Base-by-base conservation (phyloP, 495 filamentous ascomycete species). In the Evernia prunastri region DNA sequence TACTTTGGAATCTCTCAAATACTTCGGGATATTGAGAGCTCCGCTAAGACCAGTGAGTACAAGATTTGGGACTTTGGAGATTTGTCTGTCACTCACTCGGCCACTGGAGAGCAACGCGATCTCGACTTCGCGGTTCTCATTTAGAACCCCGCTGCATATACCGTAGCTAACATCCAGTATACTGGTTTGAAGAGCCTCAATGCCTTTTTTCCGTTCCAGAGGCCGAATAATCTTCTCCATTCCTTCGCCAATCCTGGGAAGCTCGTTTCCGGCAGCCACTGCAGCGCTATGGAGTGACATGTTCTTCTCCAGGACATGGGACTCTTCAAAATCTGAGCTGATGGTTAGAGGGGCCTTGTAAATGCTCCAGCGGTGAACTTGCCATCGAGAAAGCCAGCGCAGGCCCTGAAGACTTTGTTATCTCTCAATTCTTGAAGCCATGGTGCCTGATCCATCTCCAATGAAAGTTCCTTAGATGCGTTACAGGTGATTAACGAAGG, bases 111-210 rank as follows among this genome's bases (percentile, higher is more conserved):
- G 13, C 58, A 60, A 60, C 18, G 15, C 29, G 29, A 60, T 42
- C 58, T 60, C 58, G 15, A 60, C 42, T 35, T 60, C 58, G 25
- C 58, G 58, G n/a, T n/a, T 20, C 20, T 60, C 47, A 13, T 9
- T 27, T 31, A 60, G 42, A 18, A 39, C 35, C 18, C 58, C 58
- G 25, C 36, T 39, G 20, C 40, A 33, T 60, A 60, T 17, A 47
- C 47, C 40, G 17, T 9, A 29, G 20, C 36, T 43, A 13, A 29
- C 42, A 9, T 49, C 13, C 13, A 20, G 10, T 23, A 60, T 27
- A 36, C 49, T 40, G 20, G 43, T 42, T n/a, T n/a, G 42, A 36
- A 60, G 35, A 11, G 58, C 58, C 39, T 60, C 58, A 13, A 60
- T 60, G 20, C 58, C 58, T 49, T 43, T 47, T 25, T 49, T 40